phyloP scores from a whole-genome alignment of 495 filamentous ascomycete species.

The Pseudomonodictys pantanalensis region DNA sequence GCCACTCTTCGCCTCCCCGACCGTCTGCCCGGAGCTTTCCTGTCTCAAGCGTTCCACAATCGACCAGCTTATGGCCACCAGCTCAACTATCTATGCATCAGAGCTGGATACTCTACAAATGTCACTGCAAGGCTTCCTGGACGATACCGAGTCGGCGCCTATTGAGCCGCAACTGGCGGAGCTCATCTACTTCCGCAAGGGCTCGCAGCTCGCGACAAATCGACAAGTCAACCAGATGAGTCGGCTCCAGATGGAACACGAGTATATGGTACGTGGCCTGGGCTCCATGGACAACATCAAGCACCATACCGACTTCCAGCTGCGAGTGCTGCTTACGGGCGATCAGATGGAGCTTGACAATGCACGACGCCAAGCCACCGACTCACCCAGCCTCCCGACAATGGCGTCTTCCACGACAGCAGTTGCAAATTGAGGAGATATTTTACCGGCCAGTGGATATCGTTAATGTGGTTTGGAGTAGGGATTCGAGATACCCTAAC shows the following conservation, averaged over 20 bases:
- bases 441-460: no score
- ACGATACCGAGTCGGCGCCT: not conserved
- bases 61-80: no score
- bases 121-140: not conserved
- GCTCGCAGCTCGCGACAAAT: not conserved
- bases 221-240: not conserved
- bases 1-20: no score
- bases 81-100: not conserved
- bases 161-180: not conserved
- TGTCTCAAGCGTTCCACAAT: no score
- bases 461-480: no score
- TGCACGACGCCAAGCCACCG: no score
- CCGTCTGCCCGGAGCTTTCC: no score
- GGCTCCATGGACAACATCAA: not conserved
- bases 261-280: not conserved
- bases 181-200: not conserved
- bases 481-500: no score
- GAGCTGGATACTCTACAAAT: not conserved
- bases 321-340: not conserved
- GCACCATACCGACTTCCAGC: not conserved
- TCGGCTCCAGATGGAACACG: not conserved
- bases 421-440: no score
- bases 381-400: no score
- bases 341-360: not conserved
- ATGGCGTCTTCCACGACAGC: no score